Percentiles rank a stretch among this genome's conserved stretches.
Conservation (phyloP, 495 filamentous ascomycete species). For the Neurospora sp. region DNA sequence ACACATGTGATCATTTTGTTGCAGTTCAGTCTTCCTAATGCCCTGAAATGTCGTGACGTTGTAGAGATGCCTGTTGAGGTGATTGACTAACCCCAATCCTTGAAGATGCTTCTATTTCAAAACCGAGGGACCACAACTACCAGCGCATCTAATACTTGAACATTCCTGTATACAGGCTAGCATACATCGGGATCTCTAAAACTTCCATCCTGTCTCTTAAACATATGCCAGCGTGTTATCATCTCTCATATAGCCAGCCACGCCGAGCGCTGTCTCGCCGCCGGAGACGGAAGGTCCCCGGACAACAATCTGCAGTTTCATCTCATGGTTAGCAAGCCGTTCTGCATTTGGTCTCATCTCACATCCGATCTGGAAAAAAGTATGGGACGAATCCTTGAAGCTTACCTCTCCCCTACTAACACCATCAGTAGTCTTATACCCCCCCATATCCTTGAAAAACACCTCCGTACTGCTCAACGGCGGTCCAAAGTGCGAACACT, state of each 20-base stretch:
- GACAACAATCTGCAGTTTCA: constrained; percentile 43
- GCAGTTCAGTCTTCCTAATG: not conserved
- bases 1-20: not conserved
- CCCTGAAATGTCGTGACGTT: not conserved
- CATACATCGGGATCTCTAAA: not conserved
- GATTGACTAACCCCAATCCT: not conserved
- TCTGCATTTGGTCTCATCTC: not conserved
- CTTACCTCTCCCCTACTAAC: constrained; percentile 54
- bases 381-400: not conserved
- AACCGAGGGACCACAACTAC: not conserved
- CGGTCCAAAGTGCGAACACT: constrained; percentile 66
- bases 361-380: not conserved
- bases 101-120: not conserved
- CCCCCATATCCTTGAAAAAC: constrained; percentile 49
- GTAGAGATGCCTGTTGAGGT: not conserved
- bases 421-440: constrained; percentile 50
- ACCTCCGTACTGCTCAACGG: constrained; percentile 75
- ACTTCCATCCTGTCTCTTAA: constrained; percentile 1
- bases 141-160: not conserved
- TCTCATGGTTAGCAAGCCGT: not conserved
- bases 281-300: constrained; percentile 59
- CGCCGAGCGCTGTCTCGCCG: constrained; percentile 46
- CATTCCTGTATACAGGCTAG: not conserved
- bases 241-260: constrained; percentile 43
- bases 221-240: constrained; percentile 45